phyloP scores from a whole-genome alignment of 2,329 filamentous ascomycete genomes.

The Ceratocystis harringtonii region DNA sequence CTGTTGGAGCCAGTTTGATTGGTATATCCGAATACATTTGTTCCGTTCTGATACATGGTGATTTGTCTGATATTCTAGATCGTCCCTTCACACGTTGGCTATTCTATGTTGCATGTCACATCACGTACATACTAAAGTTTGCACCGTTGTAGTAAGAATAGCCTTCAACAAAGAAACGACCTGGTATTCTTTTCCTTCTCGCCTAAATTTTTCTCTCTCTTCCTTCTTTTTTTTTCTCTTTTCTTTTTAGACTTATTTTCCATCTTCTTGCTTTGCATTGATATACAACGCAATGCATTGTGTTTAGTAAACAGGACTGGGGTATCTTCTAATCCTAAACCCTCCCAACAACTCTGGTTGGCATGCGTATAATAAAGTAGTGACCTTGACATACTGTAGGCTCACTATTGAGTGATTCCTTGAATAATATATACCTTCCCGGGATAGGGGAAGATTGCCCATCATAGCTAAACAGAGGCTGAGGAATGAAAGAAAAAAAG shows the following conservation, averaged over 20 bases:
- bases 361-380: neutral
- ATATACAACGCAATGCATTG: neutral
- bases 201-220: neutral
- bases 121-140: too few species aligned
- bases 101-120: too few species aligned
- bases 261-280: neutral
- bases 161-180: neutral
- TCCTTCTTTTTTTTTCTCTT: neutral
- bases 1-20: too few species aligned
- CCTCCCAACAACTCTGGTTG: neutral
- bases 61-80: too few species aligned
- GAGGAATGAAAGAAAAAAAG: neutral
- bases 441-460: neutral
- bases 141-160: neutral
- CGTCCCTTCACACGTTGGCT: too few species aligned
- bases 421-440: neutral
- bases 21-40: too few species aligned
- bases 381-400: neutral
- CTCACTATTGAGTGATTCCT: neutral
- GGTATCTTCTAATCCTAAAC: neutral
- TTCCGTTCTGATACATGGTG: too few species aligned
- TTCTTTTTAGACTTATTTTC: constrained; percentile 1
- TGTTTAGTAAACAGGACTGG: neutral
- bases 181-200: neutral
- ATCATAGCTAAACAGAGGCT: neutral